Evolutionary conservation across 192 early-diverging fungal genomes (phyloP).

Genomic region (Linnemannia zychae): DNA sequence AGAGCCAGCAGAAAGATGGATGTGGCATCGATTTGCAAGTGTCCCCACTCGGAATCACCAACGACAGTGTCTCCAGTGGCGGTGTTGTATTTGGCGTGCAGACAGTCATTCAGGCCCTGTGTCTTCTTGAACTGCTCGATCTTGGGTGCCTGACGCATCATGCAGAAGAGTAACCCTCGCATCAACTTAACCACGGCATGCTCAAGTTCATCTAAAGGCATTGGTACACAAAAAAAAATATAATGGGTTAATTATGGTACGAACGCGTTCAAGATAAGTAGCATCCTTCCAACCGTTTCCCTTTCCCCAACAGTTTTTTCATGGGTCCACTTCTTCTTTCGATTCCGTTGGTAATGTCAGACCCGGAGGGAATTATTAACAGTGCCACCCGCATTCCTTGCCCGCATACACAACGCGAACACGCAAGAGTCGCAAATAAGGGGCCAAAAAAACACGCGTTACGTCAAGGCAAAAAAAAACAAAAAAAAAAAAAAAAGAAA

Average conservation of each 20-base stretch:
- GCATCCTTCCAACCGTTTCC: background rate
- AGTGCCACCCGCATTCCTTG: background rate
- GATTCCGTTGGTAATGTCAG: background rate
- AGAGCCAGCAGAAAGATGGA: conserved; percentile 81
- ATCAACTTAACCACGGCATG: conserved; percentile 87
- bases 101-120: conserved; percentile 73
- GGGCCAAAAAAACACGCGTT: background rate
- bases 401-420: background rate
- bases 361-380: background rate
- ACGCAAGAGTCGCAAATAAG: background rate
- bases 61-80: conserved; percentile 87
- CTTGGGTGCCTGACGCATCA: conserved; percentile 87
- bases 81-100: conserved; percentile 91
- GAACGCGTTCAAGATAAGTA: background rate
- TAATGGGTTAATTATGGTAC: background rate
- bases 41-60: conserved; percentile 85
- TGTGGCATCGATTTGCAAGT: conserved; percentile 89
- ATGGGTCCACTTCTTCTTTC: background rate
- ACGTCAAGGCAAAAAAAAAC: background rate
- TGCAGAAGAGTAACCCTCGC: conserved; percentile 81
- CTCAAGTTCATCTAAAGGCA: conserved; percentile 79
- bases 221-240: background rate
- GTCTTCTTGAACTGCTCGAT: conserved; percentile 87
- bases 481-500: no score
- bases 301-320: conserved; percentile 1